Evolutionary conservation across 2,329 filamentous ascomycete genomes (phyloP).

Genomic region (Penicillium verrucosum): DNA sequence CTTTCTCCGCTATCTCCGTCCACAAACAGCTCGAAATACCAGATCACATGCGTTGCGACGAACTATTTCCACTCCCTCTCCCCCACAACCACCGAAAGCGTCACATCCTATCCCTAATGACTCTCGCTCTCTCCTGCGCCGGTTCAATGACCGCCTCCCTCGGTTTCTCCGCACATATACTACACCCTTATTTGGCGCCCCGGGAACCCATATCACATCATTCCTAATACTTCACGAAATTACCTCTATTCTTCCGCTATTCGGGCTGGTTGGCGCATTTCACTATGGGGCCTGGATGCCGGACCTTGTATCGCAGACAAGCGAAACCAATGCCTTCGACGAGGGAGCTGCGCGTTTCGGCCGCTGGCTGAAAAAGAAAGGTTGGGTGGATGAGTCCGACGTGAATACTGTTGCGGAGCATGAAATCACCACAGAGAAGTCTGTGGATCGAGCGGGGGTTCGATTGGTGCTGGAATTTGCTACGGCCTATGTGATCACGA

Average conservation of each 20-base stretch:
- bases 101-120: conserved; percentile 20
- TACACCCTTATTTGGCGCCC: conserved; percentile 67
- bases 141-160: conserved; percentile 55
- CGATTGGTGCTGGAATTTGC: conserved; percentile 66
- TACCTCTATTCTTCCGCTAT: conserved; percentile 76
- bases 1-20: conserved; percentile 16
- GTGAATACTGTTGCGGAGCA: conserved; percentile 44
- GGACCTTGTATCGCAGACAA: conserved; percentile 36
- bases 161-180: conserved; percentile 67
- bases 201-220: conserved; percentile 75
- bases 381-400: conserved; percentile 64
- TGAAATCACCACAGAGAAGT: conserved; percentile 24
- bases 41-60: conserved; percentile 14
- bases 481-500: conserved; percentile 86
- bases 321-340: conserved; percentile 34
- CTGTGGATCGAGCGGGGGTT: conserved; percentile 44
- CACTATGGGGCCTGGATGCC: conserved; percentile 78
- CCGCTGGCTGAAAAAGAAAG: conserved; percentile 71
- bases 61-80: conserved; percentile 22
- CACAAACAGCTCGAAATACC: conserved; percentile 9
- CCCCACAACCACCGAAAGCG: conserved; percentile 14
- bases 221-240: conserved; percentile 91
- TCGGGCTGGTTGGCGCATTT: conserved; percentile 72
- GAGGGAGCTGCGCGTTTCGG: conserved; percentile 73
- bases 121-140: conserved; percentile 32